Conservation (phyloP, 148 eudicot species). For the Oxyria digyna region DNA sequence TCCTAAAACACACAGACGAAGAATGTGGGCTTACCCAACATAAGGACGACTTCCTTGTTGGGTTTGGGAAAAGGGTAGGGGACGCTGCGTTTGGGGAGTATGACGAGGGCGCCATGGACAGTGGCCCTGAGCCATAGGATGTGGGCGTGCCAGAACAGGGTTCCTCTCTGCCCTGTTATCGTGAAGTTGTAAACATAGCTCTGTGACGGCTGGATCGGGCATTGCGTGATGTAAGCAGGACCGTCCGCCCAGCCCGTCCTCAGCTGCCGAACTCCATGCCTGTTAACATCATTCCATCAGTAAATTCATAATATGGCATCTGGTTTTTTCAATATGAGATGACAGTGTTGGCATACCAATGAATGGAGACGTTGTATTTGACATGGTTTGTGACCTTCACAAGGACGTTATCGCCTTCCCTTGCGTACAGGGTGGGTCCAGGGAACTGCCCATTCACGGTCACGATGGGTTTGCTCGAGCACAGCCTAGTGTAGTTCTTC, state of each 20-base stretch:
- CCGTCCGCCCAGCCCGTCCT: slow-evolving; percentile 84
- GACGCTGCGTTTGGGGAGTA: slow-evolving; percentile 43
- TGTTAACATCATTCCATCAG: too few relatives aligned
- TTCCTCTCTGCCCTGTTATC: slow-evolving; percentile 66
- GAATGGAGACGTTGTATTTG: slow-evolving; percentile 51
- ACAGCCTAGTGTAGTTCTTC: slow-evolving; percentile 52
- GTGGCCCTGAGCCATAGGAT: slow-evolving; percentile 71
- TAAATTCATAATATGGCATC: too few relatives aligned
- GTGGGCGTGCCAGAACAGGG: slow-evolving; percentile 82
- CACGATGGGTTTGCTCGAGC: slow-evolving; percentile 59
- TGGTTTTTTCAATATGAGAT: too few relatives aligned
- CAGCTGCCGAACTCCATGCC: slow-evolving; percentile 72
- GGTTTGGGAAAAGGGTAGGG: slow-evolving; percentile 78
- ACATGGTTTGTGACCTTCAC: slow-evolving; percentile 53
- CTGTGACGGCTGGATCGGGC: slow-evolving; percentile 60
- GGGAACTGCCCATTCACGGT: slow-evolving; percentile 68
- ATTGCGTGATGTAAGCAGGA: slow-evolving; percentile 78
- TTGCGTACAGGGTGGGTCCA: slow-evolving; percentile 65
- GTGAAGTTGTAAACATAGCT: slow-evolving; percentile 69
- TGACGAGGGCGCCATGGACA: slow-evolving; percentile 63
- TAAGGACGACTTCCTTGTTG: slow-evolving; percentile 35
- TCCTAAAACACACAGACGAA: too few relatives aligned
- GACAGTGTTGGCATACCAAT: slow-evolving; percentile 65
- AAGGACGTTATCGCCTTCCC: slow-evolving; percentile 63
- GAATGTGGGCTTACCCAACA: slow-evolving; percentile 31